phyloP scores from a whole-genome alignment of 345 rosid species.

The Rubroshorea leprosula region DNA sequence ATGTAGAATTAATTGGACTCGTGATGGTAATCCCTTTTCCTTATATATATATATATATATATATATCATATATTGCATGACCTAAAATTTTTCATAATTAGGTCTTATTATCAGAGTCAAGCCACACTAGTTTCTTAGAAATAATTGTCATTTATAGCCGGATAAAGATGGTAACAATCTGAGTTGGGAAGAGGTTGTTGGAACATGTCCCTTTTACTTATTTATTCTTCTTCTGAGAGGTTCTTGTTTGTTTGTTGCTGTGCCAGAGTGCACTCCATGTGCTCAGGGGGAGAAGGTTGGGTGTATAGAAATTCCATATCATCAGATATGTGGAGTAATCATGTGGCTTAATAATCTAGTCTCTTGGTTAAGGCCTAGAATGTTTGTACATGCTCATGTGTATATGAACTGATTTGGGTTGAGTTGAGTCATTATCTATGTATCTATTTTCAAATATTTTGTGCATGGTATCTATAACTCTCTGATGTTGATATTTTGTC shows the following conservation, averaged over 20 bases:
- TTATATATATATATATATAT: too few species aligned
- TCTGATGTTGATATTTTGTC: conserved; percentile 6
- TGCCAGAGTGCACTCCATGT: too few species aligned
- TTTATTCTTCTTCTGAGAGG: neutral
- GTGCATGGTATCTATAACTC: neutral
- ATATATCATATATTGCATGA: neutral
- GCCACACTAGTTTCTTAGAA: neutral
- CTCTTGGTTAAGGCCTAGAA: too few species aligned
- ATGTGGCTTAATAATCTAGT: too few species aligned
- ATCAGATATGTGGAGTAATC: too few species aligned
- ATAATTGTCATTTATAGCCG: neutral
- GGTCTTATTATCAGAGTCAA: conserved; percentile 6
- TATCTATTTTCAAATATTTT: neutral
- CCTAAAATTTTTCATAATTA: conserved; percentile 2
- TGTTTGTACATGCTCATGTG: neutral
- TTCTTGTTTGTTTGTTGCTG: neutral
- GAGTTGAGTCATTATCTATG: neutral
- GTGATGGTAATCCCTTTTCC: conserved; percentile 32
- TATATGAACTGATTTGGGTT: too few species aligned
- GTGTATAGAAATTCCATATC: too few species aligned
- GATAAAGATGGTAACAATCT: too few species aligned
- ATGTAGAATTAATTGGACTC: conserved; percentile 59
- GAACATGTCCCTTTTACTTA: neutral
- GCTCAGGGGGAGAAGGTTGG: too few species aligned
- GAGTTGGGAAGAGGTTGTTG: neutral